Conservation (phyloP, 2,329 filamentous ascomycete genomes). For the Talaromyces sp. region DNA sequence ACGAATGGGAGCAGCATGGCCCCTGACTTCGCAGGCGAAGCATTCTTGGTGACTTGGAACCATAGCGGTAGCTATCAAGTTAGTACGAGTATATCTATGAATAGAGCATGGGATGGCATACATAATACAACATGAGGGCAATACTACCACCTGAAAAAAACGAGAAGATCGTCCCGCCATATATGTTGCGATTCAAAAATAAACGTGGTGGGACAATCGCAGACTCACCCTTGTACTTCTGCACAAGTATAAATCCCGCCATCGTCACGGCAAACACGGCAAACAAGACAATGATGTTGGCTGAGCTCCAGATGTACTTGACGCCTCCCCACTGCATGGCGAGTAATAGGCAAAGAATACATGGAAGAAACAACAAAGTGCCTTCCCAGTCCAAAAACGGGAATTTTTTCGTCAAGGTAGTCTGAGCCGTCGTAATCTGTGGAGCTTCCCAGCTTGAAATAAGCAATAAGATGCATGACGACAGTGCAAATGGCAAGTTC, state of each 20-base stretch:
- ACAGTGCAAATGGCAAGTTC: slow-evolving; percentile 49
- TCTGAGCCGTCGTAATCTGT: slow-evolving; percentile 3
- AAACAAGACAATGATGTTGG: slow-evolving; percentile 52
- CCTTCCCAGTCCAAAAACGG: slow-evolving; percentile 51
- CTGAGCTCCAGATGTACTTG: slow-evolving; percentile 50
- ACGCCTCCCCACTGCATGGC: slow-evolving; percentile 58
- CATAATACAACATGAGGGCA: slow-evolving; percentile 20
- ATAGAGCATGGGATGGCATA: slow-evolving; percentile 4
- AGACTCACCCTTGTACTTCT: slow-evolving; percentile 11
- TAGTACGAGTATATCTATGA: background rate
- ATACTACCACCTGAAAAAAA: slow-evolving; percentile 18
- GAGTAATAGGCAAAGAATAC: slow-evolving; percentile 53
- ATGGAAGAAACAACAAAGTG: slow-evolving; percentile 51
- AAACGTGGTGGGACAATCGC: slow-evolving; percentile 20
- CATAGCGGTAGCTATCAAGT: slow-evolving; percentile 21
- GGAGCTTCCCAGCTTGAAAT: slow-evolving; percentile 19
- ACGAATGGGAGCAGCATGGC: slow-evolving; percentile 43
- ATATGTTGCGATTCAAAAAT: slow-evolving; percentile 18
- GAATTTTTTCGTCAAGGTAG: slow-evolving; percentile 14
- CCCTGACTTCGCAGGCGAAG: slow-evolving; percentile 36
- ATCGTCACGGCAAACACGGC: slow-evolving; percentile 49
- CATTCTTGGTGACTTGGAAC: slow-evolving; percentile 40
- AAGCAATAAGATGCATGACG: slow-evolving; percentile 24
- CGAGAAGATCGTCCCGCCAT: slow-evolving; percentile 12
- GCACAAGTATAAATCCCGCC: slow-evolving; percentile 21